Percentiles rank a stretch among this genome's conserved stretches.
These are phyloP conservation scores for Silene conica DNA, from an alignment of 148 eudicot species.

Conservation along the genomic window DNA sequence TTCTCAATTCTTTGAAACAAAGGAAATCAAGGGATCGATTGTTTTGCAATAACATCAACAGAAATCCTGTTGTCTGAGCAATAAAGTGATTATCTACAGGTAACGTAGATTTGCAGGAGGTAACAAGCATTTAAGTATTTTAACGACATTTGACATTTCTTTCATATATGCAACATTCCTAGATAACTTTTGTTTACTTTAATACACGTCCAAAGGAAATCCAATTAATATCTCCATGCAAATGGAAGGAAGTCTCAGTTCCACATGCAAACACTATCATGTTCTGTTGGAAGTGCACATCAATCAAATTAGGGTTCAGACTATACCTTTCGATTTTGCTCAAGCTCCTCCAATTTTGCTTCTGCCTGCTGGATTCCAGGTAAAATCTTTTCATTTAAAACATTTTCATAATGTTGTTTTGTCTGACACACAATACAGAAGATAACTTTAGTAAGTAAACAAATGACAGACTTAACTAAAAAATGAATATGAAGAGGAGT, in stretches of 20 bases:
- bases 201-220: background rate
- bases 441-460: background rate
- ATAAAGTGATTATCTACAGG: too few species aligned
- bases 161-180: background rate
- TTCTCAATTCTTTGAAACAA: background rate
- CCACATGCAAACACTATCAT: background rate
- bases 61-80: background rate
- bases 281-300: slow-evolving; percentile 10
- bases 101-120: too few species aligned
- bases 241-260: slow-evolving; percentile 3
- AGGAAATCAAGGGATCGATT: background rate
- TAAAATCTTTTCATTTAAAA: slow-evolving; percentile 45
- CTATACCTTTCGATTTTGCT: slow-evolving; percentile 52
- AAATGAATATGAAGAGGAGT: background rate
- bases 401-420: slow-evolving; percentile 51
- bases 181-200: background rate
- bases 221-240: background rate
- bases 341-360: slow-evolving; percentile 49
- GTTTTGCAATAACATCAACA: background rate
- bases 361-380: slow-evolving; percentile 53
- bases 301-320: slow-evolving; percentile 6
- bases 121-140: too few species aligned
- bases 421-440: slow-evolving; percentile 38
- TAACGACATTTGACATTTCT: too few species aligned
- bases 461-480: background rate